Evolutionary conservation across 1,139 yeast genomes (phyloP), one percentile per base, ranked within the genome.

Genomic region (Zhuliangozyma blackwelliae): DNA sequence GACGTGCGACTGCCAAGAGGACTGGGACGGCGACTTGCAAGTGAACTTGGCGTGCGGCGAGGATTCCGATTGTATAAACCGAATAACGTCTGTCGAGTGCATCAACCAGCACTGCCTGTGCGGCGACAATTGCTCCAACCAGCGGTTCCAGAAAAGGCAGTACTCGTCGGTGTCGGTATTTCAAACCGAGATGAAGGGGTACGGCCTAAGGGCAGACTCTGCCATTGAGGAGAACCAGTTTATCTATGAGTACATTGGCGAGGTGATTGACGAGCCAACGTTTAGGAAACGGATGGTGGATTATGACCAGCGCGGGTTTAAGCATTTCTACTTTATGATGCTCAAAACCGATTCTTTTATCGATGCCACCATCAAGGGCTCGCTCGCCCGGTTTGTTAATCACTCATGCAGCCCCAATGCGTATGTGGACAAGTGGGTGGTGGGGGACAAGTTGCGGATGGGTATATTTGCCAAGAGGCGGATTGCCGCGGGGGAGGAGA

Each of bases 301-400:
- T 33, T 92, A 92, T 57, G 94, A 85, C 52, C 59, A 68, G 27
- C 72, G 74, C 46, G 78, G 82, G n/a, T 72, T 83, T 47, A 79
- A 77, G 57, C 98, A 92, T 61, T 92, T 92, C 51, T 92, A 92
- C 59, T 92, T 92, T 59, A 92, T 92, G 98, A 89, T 89, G 97
- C 74, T 92, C 45, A 95, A 88, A 50, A 85, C 82, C 52, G 90
- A 89, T 44, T 92, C 92, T 52, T 92, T 88, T 55, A 87, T 92
- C 41, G 98, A 92, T 61, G 98, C 98, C 33, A 90, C 97, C 2
- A 68, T 75, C 35, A 84, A 77, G 60, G 98, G 97, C 3, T 79
- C 90, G 19, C 62, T 90, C 40, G 96, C 95, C 0, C 69, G 98
- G 43, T 92, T 90, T 63, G 86, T 94, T 51, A 92, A 92, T 57